Percentiles rank a stretch among this genome's conserved stretches.
Evolutionary conservation across 441 rosid species (phyloP).

Genomic region (Melastoma candidum): DNA sequence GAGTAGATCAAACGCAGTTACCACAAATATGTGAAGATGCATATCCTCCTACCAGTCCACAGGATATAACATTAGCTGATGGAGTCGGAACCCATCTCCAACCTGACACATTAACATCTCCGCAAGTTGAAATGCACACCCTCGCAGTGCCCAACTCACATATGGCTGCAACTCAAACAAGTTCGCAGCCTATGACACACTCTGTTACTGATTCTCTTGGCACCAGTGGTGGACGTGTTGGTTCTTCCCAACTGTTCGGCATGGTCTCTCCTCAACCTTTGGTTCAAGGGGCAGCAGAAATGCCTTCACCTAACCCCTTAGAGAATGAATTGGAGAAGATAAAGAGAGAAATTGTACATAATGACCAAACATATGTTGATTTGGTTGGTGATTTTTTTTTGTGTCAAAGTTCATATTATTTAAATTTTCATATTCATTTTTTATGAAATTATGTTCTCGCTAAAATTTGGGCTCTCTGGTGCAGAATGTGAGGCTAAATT

Average conservation of each 20-base stretch:
- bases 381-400: slow-evolving; percentile 25
- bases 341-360: slow-evolving; percentile 35
- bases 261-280: slow-evolving; percentile 25
- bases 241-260: slow-evolving; percentile 12
- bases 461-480: slow-evolving; percentile 15
- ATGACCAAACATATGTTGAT: slow-evolving; percentile 34
- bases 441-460: slow-evolving; percentile 7
- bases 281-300: slow-evolving; percentile 20
- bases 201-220: slow-evolving; percentile 14
- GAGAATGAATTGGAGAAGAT: slow-evolving; percentile 73
- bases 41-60: too few species aligned
- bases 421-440: slow-evolving; percentile 13
- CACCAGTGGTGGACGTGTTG: too few species aligned
- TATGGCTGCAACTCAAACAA: too few species aligned
- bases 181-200: slow-evolving; percentile 12
- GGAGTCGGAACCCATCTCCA: too few species aligned
- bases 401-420: slow-evolving; percentile 9
- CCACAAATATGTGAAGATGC: too few species aligned
- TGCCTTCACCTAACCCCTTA: slow-evolving; percentile 56
- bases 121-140: too few species aligned
- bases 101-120: too few species aligned
- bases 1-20: slow-evolving; percentile 3
- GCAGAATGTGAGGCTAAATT: slow-evolving; percentile 44
- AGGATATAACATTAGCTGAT: too few species aligned
- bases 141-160: too few species aligned